phyloP scores from a whole-genome alignment of 2,329 filamentous ascomycete species.

The Diplodia scrobiculata region DNA sequence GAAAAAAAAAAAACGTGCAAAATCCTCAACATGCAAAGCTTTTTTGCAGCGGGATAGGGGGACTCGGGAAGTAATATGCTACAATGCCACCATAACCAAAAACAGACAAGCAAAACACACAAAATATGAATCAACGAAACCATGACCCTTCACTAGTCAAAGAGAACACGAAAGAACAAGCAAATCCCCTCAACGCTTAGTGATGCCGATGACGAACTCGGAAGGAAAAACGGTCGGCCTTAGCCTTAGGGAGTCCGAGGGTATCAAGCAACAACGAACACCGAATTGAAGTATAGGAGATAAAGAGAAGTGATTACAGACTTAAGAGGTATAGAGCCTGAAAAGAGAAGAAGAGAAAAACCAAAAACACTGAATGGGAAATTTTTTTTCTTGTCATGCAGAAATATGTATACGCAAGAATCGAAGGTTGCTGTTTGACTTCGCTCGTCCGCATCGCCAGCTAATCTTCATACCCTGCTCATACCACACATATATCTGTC shows the following conservation, averaged over 20 bases:
- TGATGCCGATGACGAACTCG: constrained; percentile 25
- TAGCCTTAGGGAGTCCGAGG: constrained; percentile 12
- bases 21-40: not conserved
- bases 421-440: not conserved
- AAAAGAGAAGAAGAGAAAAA: not conserved
- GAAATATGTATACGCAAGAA: constrained; percentile 3
- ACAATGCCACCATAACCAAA: constrained; percentile 8
- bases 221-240: constrained; percentile 10
- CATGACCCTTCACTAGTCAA: not conserved
- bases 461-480: not conserved
- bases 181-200: constrained; percentile 4
- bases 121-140: not conserved
- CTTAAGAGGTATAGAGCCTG: constrained; percentile 24
- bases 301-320: constrained; percentile 13
- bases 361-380: not conserved
- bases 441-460: not conserved
- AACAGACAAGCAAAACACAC: not conserved
- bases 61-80: constrained; percentile 13
- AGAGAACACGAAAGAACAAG: not conserved
- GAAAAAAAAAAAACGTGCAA: not conserved
- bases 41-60: not conserved
- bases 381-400: constrained; percentile 9
- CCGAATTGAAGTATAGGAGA: not conserved
- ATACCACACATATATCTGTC: not conserved
- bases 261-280: constrained; percentile 23